Conservation (phyloP, 306 rosid genomes). For the Urtica urens region DNA sequence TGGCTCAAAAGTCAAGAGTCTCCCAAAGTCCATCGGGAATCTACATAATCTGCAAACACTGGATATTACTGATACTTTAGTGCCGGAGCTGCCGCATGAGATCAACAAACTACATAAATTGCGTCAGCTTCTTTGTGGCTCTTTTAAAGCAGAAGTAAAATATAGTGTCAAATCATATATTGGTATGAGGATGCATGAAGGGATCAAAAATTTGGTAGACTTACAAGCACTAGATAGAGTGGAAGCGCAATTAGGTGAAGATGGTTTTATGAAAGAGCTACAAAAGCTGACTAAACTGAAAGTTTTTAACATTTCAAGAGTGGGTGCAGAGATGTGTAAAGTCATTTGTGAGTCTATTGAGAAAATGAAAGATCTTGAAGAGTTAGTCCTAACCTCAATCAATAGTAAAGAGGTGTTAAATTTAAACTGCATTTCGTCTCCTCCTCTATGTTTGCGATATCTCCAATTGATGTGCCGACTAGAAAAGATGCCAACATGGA, state of each 20-base stretch:
- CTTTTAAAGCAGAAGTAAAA: too few species aligned
- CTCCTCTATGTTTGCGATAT: not conserved
- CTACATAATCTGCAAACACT: conserved; percentile 5
- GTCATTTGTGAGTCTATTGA: conserved; percentile 4
- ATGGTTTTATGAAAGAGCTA: not conserved
- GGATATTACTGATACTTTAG: not conserved
- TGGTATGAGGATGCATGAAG: not conserved
- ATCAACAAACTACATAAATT: not conserved
- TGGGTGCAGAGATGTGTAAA: conserved; percentile 4
- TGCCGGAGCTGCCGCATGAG: not conserved
- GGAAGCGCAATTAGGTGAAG: not conserved
- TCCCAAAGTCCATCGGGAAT: conserved; percentile 9
- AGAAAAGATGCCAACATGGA: conserved; percentile 15
- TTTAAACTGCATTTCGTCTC: conserved; percentile 4
- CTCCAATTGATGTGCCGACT: conserved; percentile 7
- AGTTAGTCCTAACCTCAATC: not conserved
- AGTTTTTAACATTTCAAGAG: not conserved
- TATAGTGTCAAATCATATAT: too few species aligned
- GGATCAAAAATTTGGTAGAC: not conserved
- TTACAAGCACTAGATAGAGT: not conserved
- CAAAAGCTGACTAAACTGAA: not conserved
- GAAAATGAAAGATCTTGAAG: conserved; percentile 17
- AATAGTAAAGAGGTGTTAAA: conserved; percentile 12
- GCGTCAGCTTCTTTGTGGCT: not conserved
- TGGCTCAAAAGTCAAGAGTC: not conserved